A percentile compares a stretch with the other conserved stretches of the same genome.
Conservation (phyloP, 2,329 filamentous ascomycete genomes). For the Helminthosporium solani region DNA sequence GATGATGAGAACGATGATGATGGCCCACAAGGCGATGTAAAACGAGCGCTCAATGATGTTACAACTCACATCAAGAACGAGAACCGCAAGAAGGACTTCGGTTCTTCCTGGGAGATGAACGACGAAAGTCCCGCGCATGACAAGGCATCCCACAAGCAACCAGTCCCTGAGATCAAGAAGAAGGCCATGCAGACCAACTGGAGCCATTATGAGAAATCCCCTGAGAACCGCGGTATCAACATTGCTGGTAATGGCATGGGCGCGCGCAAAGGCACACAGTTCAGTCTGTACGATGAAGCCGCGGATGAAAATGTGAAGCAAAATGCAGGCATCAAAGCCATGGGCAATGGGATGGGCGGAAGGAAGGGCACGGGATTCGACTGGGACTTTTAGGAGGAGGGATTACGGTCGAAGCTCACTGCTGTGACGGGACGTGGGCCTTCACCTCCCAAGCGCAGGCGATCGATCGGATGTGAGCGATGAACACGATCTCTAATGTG, state of each 20-base stretch:
- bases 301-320: constrained; percentile 31
- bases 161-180: constrained; percentile 52
- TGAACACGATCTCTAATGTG: background rate
- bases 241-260: constrained; percentile 46
- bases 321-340: constrained; percentile 36
- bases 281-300: constrained; percentile 41
- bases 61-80: constrained; percentile 73
- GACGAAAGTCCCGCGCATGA: constrained; percentile 61
- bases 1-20: constrained; percentile 51
- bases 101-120: constrained; percentile 72
- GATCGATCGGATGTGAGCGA: background rate
- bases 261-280: constrained; percentile 41
- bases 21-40: constrained; percentile 36
- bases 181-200: constrained; percentile 48
- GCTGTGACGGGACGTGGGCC: background rate
- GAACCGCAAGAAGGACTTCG: constrained; percentile 74
- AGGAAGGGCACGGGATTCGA: constrained; percentile 34
- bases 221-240: constrained; percentile 38
- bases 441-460: background rate
- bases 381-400: constrained; percentile 32
- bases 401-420: background rate
- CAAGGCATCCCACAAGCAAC: constrained; percentile 56
- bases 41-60: constrained; percentile 61
- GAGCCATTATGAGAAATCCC: constrained; percentile 32
- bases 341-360: constrained; percentile 45